Percentiles rank a stretch among this genome's conserved stretches.
These are phyloP conservation scores for Beauveria asiatica DNA, from an alignment of 2,329 filamentous ascomycete genomes.

Conservation along the genomic window DNA sequence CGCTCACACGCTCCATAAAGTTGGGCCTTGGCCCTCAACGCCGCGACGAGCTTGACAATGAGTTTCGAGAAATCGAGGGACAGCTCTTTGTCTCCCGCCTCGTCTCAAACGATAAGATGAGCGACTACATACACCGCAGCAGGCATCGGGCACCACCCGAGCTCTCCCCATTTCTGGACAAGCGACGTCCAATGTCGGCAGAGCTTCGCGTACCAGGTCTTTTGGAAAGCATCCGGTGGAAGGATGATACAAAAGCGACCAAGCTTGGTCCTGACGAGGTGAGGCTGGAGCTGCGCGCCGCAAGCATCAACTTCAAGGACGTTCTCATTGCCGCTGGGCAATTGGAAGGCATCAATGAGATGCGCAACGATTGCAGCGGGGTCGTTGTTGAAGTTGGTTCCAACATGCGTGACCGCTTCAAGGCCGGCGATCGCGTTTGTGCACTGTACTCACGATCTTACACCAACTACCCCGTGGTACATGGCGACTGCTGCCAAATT, in stretches of 20 bases:
- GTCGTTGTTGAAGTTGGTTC: constrained; percentile 22
- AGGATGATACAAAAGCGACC: constrained; percentile 12
- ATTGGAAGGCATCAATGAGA: constrained; percentile 18
- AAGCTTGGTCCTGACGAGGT: constrained; percentile 13
- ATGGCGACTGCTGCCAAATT: constrained; percentile 11
- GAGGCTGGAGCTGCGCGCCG: constrained; percentile 14
- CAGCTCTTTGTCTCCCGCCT: constrained; percentile 15
- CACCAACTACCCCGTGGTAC: constrained; percentile 14
- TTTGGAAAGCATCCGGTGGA: constrained; percentile 15
- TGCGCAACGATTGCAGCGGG: constrained; percentile 27
- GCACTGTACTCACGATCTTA: constrained; percentile 12
- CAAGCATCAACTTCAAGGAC: constrained; percentile 28
- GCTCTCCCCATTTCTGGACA: constrained; percentile 7
- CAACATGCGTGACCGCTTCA: constrained; percentile 17
- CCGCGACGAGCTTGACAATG: constrained; percentile 10
- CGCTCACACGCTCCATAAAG: constrained; percentile 9
- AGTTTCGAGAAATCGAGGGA: constrained; percentile 13
- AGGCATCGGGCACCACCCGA: background rate
- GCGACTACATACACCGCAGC: constrained; percentile 8
- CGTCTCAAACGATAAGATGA: background rate
- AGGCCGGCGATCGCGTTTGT: constrained; percentile 20
- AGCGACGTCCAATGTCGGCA: constrained; percentile 8
- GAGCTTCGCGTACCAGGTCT: constrained; percentile 14
- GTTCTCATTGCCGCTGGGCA: constrained; percentile 27
- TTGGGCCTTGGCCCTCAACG: constrained; percentile 2